These are phyloP conservation scores for Apostasia ramifera DNA, from an alignment of 106 monocot species.

Conservation along the genomic window DNA sequence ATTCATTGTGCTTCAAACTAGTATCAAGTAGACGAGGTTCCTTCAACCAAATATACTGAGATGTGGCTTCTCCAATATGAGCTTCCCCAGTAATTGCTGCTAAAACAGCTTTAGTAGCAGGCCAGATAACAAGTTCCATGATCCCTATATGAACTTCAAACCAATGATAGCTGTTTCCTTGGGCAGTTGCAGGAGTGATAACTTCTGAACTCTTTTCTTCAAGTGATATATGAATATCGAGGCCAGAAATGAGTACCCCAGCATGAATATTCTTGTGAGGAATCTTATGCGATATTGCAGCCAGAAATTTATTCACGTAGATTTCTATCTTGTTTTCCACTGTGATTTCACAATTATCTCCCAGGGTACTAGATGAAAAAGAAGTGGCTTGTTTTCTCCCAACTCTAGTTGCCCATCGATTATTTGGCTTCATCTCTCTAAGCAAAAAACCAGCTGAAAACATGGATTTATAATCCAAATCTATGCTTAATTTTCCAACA, in stretches of 20 bases:
- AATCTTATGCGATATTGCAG: constrained; percentile 20
- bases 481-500: constrained; percentile 54
- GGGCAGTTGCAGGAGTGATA: constrained; percentile 5
- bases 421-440: constrained; percentile 21
- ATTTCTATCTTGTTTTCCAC: constrained; percentile 21
- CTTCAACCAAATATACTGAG: constrained; percentile 34
- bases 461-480: constrained; percentile 41
- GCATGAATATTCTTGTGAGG: constrained; percentile 44
- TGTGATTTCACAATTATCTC: constrained; percentile 15
- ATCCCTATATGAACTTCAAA: constrained; percentile 37
- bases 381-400: constrained; percentile 10
- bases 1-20: constrained; percentile 10
- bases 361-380: constrained; percentile 6
- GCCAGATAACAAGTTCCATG: constrained; percentile 42
- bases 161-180: constrained; percentile 10
- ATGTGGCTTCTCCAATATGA: constrained; percentile 1
- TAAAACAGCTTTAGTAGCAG: constrained; percentile 29
- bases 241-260: constrained; percentile 37
- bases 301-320: constrained; percentile 27
- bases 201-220: not conserved
- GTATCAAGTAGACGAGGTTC: constrained; percentile 26
- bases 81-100: constrained; percentile 10
- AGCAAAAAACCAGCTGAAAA: constrained; percentile 17
- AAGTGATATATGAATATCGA: constrained; percentile 32
- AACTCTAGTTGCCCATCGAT: constrained; percentile 15